Conservation (phyloP, 2,329 filamentous ascomycete species). For the Trichothecium sympodiale region DNA sequence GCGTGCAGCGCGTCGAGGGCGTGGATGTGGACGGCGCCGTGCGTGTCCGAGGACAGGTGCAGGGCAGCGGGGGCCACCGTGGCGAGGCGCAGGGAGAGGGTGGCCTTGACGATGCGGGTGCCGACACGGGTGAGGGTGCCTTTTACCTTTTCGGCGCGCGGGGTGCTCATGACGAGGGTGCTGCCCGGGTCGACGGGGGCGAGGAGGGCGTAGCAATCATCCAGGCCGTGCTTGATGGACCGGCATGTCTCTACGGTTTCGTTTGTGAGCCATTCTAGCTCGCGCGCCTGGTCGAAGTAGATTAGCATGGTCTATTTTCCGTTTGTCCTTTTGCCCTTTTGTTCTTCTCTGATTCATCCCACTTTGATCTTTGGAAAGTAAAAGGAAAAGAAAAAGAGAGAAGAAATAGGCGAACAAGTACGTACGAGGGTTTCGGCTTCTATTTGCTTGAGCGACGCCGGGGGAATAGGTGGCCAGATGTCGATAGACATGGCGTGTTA, state of each 20-base stretch:
- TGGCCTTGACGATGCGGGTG: conserved; percentile 79
- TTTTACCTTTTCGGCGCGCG: conserved; percentile 81
- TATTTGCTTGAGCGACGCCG: conserved; percentile 37
- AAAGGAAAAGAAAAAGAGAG: not conserved
- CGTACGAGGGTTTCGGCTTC: conserved; percentile 40
- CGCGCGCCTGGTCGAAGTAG: conserved; percentile 14
- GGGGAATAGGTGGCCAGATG: conserved; percentile 45
- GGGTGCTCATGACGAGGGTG: conserved; percentile 80
- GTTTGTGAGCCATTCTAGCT: conserved; percentile 43
- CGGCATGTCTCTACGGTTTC: conserved; percentile 37
- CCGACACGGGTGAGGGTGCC: conserved; percentile 85
- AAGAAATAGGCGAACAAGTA: conserved; percentile 1
- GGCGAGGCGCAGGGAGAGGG: conserved; percentile 31
- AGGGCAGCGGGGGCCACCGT: too few relatives aligned
- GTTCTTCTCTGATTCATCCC: not conserved
- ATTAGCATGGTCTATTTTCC: conserved; percentile 17
- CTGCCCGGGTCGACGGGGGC: conserved; percentile 75
- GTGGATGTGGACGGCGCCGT: conserved; percentile 43
- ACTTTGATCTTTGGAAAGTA: not conserved
- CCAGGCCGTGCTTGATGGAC: conserved; percentile 54
- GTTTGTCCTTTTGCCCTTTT: not conserved
- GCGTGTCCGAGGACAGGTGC: too few relatives aligned
- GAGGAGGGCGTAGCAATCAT: conserved; percentile 81
- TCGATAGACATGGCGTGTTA: conserved; percentile 40
- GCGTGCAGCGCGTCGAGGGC: conserved; percentile 62